Evolutionary conservation across 306 rosid species (phyloP), one percentile per base, ranked within the genome.

Genomic region (Glycine tomentella): DNA sequence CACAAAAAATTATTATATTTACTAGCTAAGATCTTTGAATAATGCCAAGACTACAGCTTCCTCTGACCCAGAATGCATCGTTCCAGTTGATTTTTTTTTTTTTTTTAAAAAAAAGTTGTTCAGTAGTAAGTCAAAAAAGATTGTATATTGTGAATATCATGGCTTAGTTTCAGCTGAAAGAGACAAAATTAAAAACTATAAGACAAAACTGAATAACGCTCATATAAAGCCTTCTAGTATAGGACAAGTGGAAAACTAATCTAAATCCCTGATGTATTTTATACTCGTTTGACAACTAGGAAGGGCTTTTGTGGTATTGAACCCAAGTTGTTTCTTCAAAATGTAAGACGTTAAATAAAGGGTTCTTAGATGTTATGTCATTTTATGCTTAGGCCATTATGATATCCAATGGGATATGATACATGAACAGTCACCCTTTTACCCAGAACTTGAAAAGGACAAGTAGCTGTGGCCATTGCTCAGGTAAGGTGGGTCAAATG

Each of bases 391-490:
- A n/a, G 55, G 85, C 38, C 68, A n/a, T 67, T 13, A 31, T 72
- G 87, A 84, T 66, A 78, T 72, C 73, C 67, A 34, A 74, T 8
- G 80, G 67, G 85, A 85, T 72, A 31, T 44, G 83, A 57, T 57
- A 68, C 36, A 76, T 85, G 83, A 81, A 73, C 78, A 68, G 84
- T 78, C 84, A 78, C 84, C 36, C 69, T 42, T 73, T 75, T 85
- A 57, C 78, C 74, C 86, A 50, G 72, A 52, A 66, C 15, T 33
- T 85, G 86, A 81, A 81, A 85, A 82, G 58, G 88, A 85, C 88
- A 67, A 72, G 51, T 72, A 81, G 79, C 53, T 81, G 86, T 12
- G 40, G 33, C 20, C 71, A 8, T 77, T 68, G 78, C 40, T 77
- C 73, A 66, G 78, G 42, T 78, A 13, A 5, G 38, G 70, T 55